phyloP scores from a whole-genome alignment of 108 stramenopile genomes.

The Licmophora abbreviata region DNA sequence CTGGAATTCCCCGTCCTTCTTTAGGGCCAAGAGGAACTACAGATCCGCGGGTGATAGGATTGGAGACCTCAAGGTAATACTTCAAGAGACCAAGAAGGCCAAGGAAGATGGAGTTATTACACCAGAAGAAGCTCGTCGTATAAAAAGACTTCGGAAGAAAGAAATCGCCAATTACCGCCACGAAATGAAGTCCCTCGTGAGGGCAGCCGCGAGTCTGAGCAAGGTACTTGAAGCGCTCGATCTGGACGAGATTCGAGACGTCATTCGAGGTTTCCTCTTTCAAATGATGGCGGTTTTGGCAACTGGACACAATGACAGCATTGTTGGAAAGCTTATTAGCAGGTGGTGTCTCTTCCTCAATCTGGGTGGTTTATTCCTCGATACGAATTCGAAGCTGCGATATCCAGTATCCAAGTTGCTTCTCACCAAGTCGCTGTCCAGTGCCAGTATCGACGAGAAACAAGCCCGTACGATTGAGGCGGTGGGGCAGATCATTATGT shows the following conservation, averaged over 20 bases:
- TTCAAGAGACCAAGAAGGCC: neutral
- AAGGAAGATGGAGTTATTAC: slow-evolving; percentile 5
- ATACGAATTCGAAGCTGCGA: neutral
- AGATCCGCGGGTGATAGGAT: neutral
- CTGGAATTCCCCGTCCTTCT: slow-evolving; percentile 1
- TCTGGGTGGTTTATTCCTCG: slow-evolving; percentile 2
- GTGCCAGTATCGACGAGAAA: neutral
- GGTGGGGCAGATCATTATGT: neutral
- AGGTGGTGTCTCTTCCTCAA: slow-evolving; percentile 7
- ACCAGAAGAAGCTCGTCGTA: neutral
- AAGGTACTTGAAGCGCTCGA: slow-evolving; percentile 1
- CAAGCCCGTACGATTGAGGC: neutral
- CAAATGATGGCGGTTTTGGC: slow-evolving; percentile 9
- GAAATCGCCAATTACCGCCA: slow-evolving; percentile 5
- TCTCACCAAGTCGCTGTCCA: neutral
- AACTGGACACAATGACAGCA: slow-evolving; percentile 1
- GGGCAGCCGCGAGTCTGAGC: neutral
- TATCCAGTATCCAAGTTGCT: slow-evolving; percentile 1
- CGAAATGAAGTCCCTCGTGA: slow-evolving; percentile 5
- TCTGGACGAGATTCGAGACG: slow-evolving; percentile 8
- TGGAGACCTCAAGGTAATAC: neutral
- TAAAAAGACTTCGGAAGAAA: neutral
- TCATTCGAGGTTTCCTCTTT: neutral
- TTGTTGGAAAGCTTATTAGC: neutral
- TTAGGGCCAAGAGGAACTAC: neutral